A percentile compares a stretch with the other conserved stretches of the same genome.
Evolutionary conservation across 495 filamentous ascomycete species (phyloP).

Genomic region (Sordaria brevicollis): DNA sequence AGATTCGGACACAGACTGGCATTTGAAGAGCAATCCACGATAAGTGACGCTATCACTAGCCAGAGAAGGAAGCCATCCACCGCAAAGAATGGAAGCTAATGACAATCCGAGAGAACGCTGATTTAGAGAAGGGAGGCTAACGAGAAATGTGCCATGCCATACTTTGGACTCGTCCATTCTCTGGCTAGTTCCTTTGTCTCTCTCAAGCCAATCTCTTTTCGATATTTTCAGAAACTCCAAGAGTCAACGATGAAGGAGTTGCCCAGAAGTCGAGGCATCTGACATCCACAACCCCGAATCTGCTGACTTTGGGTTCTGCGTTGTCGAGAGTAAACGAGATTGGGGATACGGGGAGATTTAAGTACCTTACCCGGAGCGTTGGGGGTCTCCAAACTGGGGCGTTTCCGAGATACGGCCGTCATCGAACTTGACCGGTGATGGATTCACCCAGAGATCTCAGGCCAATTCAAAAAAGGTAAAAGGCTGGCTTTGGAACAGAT

Average conservation of each 20-base stretch:
- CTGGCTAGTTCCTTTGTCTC: not conserved
- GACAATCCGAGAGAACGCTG: not conserved
- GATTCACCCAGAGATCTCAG: not conserved
- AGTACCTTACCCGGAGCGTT: not conserved
- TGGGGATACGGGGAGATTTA: not conserved
- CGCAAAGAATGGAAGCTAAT: not conserved
- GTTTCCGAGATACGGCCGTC: not conserved
- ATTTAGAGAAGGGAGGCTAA: not conserved
- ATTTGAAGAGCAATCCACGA: too few species aligned
- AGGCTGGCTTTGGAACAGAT: too few species aligned
- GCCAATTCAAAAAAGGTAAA: not conserved
- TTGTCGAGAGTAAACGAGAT: not conserved
- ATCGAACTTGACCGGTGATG: not conserved
- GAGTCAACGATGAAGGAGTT: not conserved
- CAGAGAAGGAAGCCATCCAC: not conserved
- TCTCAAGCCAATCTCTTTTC: not conserved
- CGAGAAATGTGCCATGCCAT: not conserved
- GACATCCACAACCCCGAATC: not conserved
- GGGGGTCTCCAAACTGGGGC: not conserved
- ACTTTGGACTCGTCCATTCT: not conserved
- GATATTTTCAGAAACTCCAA: not conserved
- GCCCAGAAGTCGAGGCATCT: not conserved
- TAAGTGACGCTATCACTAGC: not conserved
- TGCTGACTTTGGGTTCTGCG: not conserved
- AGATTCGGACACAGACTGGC: too few species aligned